Conservation (phyloP, 192 early-diverging fungal genomes). For the Coemansia sp. region DNA sequence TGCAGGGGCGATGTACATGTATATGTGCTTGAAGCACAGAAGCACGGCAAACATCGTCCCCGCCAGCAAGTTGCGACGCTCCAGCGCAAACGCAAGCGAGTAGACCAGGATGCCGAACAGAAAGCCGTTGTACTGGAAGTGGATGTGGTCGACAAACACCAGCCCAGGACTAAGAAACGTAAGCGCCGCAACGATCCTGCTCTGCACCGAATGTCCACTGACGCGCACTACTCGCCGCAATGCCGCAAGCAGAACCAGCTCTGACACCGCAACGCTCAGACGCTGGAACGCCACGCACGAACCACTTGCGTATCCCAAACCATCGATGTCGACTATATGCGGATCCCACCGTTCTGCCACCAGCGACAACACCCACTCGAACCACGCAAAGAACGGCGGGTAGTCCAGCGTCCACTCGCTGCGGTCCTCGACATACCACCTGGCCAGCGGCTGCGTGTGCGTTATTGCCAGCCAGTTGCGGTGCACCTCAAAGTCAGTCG, state of each 20-base stretch:
- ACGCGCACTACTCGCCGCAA: conserved; percentile 56
- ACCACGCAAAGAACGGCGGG: conserved; percentile 98
- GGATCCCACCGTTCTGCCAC: conserved; percentile 61
- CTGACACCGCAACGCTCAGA: conserved; percentile 75
- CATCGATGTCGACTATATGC: conserved; percentile 73
- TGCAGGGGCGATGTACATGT: conserved; percentile 85
- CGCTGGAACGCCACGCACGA: conserved; percentile 85
- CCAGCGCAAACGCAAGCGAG: conserved; percentile 71
- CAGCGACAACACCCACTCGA: conserved; percentile 76
- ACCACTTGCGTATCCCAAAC: conserved; percentile 63
- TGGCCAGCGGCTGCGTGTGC: conserved; percentile 68
- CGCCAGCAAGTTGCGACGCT: conserved; percentile 56
- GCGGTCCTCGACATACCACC: conserved; percentile 87
- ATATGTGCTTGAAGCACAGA: conserved; percentile 98
- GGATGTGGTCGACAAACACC: conserved; percentile 90
- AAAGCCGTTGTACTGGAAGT: conserved; percentile 98
- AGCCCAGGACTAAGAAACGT: conserved; percentile 71
- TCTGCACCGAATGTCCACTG: conserved; percentile 18
- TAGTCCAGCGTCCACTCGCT: conserved; percentile 96
- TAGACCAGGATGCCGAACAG: conserved; percentile 84
- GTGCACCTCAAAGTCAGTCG: conserved; percentile 99
- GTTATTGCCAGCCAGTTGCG: conserved; percentile 97
- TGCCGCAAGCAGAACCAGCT: conserved; percentile 75
- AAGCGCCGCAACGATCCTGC: conserved; percentile 58
- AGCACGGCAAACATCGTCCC: conserved; percentile 82